Conservation (phyloP, 139 green algal genomes). For the Chlorella sp. region DNA sequence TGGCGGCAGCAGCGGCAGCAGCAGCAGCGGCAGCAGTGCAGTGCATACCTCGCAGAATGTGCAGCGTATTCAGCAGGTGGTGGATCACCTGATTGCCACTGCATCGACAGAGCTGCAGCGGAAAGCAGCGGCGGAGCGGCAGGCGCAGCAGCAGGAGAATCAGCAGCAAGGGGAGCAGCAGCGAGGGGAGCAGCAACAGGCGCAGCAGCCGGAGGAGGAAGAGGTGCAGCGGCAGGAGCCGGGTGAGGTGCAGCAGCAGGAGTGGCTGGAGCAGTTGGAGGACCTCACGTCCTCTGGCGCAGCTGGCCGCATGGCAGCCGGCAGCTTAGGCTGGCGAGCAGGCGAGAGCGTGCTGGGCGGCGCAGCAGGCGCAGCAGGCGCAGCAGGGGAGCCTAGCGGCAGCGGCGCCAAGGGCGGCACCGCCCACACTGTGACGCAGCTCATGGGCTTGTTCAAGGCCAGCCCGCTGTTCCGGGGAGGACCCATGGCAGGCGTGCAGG, state of each 20-base stretch:
- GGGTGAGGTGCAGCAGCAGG: not conserved
- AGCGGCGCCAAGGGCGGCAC: not conserved
- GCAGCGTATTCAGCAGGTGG: too few species aligned
- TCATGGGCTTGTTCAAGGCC: conserved; percentile 11
- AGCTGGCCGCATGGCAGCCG: not conserved
- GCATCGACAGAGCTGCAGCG: too few species aligned
- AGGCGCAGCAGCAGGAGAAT: not conserved
- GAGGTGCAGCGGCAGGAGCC: not conserved
- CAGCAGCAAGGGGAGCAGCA: not conserved
- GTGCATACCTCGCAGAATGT: too few species aligned
- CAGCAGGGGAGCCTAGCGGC: not conserved
- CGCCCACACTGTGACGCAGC: not conserved
- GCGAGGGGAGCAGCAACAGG: not conserved
- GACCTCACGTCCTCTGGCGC: not conserved
- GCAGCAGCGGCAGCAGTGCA: not conserved
- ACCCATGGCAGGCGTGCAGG: conserved; percentile 17
- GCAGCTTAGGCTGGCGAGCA: not conserved
- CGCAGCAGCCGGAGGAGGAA: too few species aligned
- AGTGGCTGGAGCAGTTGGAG: not conserved
- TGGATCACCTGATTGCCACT: too few species aligned
- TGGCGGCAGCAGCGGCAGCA: not conserved
- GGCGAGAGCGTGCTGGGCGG: not conserved
- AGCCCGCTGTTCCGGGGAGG: conserved; percentile 29
- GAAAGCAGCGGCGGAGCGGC: too few species aligned
- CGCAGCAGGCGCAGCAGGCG: conserved; percentile 2